A percentile compares a stretch with the other conserved stretches of the same genome.
These are phyloP conservation scores for Acacia concinna DNA, from an alignment of 331 rosid species.

Conservation along the genomic window DNA sequence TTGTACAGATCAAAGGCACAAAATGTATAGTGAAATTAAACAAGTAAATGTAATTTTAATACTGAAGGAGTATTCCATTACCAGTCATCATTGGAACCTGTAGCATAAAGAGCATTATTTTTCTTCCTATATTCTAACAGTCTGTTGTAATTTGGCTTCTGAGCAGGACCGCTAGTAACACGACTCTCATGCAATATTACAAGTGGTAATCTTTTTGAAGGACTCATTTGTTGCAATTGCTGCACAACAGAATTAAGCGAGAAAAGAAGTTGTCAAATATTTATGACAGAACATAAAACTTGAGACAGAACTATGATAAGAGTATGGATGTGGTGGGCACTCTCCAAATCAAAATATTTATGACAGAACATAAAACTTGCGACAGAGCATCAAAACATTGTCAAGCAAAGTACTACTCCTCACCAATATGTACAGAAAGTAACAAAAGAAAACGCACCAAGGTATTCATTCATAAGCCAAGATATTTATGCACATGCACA, in stretches of 20 bases:
- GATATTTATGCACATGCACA: too few species aligned
- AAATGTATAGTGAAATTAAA: conserved; percentile 14
- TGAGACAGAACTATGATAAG: too few species aligned
- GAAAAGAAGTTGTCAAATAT: conserved; percentile 41
- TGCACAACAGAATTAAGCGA: conserved; percentile 61
- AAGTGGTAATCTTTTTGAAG: conserved; percentile 78
- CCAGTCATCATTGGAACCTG: conserved; percentile 94
- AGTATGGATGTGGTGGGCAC: too few species aligned
- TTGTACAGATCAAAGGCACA: neutral
- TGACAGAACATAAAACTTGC: too few species aligned
- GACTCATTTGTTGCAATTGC: conserved; percentile 60
- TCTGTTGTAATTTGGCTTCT: conserved; percentile 55
- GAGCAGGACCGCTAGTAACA: conserved; percentile 72
- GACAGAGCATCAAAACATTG: too few species aligned
- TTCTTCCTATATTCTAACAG: conserved; percentile 69
- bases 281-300: too few species aligned
- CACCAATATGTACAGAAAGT: too few species aligned
- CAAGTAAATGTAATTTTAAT: conserved; percentile 29
- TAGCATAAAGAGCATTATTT: conserved; percentile 65
- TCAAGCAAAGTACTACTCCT: too few species aligned
- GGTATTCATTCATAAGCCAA: too few species aligned
- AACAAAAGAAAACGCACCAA: too few species aligned
- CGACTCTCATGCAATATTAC: conserved; percentile 75
- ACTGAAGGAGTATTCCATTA: conserved; percentile 36
- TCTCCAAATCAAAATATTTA: too few species aligned